Conservation (phyloP, 768 basidiomycete genomes). For the Russula compacta region DNA sequence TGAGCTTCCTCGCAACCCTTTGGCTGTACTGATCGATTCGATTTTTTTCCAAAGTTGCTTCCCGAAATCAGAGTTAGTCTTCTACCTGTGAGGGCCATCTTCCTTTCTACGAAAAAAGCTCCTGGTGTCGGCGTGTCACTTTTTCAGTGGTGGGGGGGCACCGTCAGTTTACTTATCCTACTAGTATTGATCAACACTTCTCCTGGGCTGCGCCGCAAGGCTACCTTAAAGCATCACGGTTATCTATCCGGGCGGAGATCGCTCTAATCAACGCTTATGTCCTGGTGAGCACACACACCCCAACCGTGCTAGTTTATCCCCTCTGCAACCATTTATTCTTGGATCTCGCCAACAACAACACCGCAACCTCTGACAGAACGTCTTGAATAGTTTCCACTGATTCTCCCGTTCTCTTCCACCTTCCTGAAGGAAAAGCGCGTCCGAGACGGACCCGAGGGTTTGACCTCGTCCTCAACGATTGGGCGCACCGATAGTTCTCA, state of each 20-base stretch:
- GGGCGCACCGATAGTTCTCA: slow-evolving; percentile 3
- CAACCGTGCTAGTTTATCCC: not conserved
- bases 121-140: not conserved
- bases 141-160: not conserved
- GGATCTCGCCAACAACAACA: slow-evolving; percentile 8
- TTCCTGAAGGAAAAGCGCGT: slow-evolving; percentile 2
- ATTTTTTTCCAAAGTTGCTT: not conserved
- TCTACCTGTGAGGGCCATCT: slow-evolving; percentile 3
- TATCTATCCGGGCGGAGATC: not conserved
- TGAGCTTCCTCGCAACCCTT: not conserved
- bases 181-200: not conserved
- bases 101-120: slow-evolving; percentile 3
- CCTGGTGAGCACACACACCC: not conserved
- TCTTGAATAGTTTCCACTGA: slow-evolving; percentile 15
- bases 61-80: slow-evolving; percentile 4
- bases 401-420: slow-evolving; percentile 7
- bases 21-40: not conserved
- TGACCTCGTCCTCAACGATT: not conserved
- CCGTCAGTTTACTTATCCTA: not conserved
- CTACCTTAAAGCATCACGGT: not conserved
- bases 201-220: slow-evolving; percentile 5
- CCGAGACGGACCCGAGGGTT: not conserved
- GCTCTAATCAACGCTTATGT: slow-evolving; percentile 8
- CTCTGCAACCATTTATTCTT: slow-evolving; percentile 1
- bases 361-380: slow-evolving; percentile 8